Evolutionary conservation across 257 asterid genomes (phyloP).

Genomic region (Cruciata laevipes): DNA sequence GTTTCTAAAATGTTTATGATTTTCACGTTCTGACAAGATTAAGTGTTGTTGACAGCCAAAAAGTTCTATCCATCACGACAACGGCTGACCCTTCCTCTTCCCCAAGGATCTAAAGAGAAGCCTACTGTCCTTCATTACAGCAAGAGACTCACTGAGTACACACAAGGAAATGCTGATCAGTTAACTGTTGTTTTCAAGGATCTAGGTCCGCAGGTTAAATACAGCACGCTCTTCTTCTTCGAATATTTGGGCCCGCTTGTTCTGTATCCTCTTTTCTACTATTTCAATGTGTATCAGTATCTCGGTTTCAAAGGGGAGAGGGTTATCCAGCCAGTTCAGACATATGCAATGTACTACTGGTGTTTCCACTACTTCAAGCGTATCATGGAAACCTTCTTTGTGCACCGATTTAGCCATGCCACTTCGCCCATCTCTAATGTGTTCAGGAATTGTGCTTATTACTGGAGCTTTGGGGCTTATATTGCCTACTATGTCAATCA

Average conservation of each 20-base stretch:
- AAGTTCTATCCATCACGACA: conserved; percentile 85
- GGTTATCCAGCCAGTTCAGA: conserved; percentile 66
- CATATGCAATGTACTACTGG: conserved; percentile 92
- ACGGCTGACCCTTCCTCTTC: conserved; percentile 69
- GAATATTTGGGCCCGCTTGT: conserved; percentile 91
- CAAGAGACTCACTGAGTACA: conserved; percentile 72
- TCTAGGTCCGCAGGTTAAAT: conserved; percentile 82
- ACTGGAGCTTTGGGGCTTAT: conserved; percentile 89
- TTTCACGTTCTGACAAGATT: not conserved
- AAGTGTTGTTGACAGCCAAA: conserved; percentile 39
- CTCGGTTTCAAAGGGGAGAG: conserved; percentile 71
- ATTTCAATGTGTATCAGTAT: conserved; percentile 49
- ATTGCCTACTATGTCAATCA: conserved; percentile 87
- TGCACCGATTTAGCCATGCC: conserved; percentile 96
- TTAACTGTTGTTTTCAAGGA: conserved; percentile 83
- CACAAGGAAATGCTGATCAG: conserved; percentile 41
- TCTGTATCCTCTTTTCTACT: conserved; percentile 78
- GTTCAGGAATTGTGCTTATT: conserved; percentile 88
- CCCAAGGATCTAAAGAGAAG: conserved; percentile 69
- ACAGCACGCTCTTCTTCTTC: conserved; percentile 87
- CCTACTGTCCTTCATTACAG: conserved; percentile 60
- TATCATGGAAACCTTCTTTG: conserved; percentile 86
- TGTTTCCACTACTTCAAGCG: conserved; percentile 92
- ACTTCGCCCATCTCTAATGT: conserved; percentile 92
- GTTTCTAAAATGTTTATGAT: not conserved